Conservation (phyloP, 2,329 filamentous ascomycete genomes). For the Chaetothyriales sp. region DNA sequence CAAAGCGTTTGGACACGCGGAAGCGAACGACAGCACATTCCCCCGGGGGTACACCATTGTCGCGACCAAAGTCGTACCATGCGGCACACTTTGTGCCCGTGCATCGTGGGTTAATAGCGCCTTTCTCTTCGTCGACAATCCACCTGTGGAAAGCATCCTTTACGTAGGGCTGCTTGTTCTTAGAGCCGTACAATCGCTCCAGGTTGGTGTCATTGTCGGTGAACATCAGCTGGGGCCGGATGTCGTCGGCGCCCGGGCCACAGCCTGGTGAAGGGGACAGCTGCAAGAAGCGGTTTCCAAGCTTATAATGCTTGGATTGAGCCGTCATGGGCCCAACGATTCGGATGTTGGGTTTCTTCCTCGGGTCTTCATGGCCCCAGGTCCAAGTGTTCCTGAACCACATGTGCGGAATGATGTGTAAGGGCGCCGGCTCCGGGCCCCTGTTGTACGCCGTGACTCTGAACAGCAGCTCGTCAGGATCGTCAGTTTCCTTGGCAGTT, state of each 20-base stretch:
- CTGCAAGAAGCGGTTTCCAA: constrained; percentile 72
- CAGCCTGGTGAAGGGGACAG: constrained; percentile 82
- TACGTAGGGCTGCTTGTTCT: constrained; percentile 73
- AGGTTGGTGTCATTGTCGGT: constrained; percentile 94
- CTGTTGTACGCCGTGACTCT: constrained; percentile 94
- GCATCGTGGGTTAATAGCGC: constrained; percentile 64
- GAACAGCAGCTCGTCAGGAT: constrained; percentile 83
- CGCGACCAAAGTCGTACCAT: constrained; percentile 86
- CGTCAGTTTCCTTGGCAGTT: constrained; percentile 83
- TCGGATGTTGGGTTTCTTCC: constrained; percentile 68
- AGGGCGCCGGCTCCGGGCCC: constrained; percentile 73
- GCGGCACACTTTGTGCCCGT: constrained; percentile 79
- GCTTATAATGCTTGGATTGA: constrained; percentile 62
- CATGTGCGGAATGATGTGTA: constrained; percentile 87
- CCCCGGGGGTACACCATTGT: constrained; percentile 71
- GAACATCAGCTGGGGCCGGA: constrained; percentile 74
- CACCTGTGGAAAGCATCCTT: constrained; percentile 90
- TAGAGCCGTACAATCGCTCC: constrained; percentile 57
- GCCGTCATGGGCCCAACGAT: constrained; percentile 53
- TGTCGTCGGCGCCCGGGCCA: constrained; percentile 63
- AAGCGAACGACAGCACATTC: constrained; percentile 94
- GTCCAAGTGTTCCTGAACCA: constrained; percentile 98
- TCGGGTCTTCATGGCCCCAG: constrained; percentile 66
- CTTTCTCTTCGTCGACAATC: constrained; percentile 70
- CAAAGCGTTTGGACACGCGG: constrained; percentile 61